phyloP scores from a whole-genome alignment of 257 asterid species.

The Forsythia viridissima region DNA sequence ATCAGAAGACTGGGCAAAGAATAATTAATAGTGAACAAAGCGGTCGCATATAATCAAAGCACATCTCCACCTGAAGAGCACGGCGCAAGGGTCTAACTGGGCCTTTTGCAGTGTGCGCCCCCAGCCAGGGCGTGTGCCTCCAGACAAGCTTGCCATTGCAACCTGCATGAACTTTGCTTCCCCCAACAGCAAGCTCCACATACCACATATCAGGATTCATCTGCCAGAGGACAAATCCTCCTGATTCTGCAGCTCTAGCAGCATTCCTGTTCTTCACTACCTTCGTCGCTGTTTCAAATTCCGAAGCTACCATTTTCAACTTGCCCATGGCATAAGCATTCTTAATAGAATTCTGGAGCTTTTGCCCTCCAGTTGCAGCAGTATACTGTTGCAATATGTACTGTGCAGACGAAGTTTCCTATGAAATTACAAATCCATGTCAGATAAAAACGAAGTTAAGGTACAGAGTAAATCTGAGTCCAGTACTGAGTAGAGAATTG shows the following conservation, averaged over 20 bases:
- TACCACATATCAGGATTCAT: constrained; percentile 31
- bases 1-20: background rate
- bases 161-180: constrained; percentile 22
- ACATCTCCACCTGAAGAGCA: constrained; percentile 22
- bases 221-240: constrained; percentile 27
- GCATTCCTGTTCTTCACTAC: constrained; percentile 15
- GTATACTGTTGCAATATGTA: constrained; percentile 24
- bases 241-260: constrained; percentile 13
- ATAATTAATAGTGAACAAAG: background rate
- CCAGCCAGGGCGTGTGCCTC: constrained; percentile 28
- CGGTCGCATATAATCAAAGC: background rate
- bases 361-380: constrained; percentile 23
- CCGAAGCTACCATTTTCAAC: constrained; percentile 24
- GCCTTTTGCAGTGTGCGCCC: constrained; percentile 23
- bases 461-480: background rate
- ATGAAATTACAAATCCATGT: background rate
- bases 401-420: constrained; percentile 23
- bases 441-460: background rate
- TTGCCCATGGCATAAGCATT: constrained; percentile 26
- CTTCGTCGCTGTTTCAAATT: constrained; percentile 13
- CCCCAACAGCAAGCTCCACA: constrained; percentile 24
- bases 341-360: constrained; percentile 16
- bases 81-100: constrained; percentile 25
- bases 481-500: background rate
- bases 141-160: constrained; percentile 25